Base-by-base conservation (phyloP, 1,284 basidiomycete species). In the Cryptococcus neoformans region DNA sequence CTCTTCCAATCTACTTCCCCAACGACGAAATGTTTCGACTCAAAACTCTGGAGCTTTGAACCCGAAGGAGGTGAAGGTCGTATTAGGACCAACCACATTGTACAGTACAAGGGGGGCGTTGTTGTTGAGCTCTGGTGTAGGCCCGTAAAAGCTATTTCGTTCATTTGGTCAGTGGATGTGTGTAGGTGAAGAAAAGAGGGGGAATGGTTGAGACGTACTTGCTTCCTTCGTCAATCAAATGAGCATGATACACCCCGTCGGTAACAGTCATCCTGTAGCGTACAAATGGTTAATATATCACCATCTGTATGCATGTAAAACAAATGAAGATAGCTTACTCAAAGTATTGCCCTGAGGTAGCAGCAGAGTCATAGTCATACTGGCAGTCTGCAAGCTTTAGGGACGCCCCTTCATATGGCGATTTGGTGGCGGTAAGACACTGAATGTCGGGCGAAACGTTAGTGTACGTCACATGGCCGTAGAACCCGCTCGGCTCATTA, bases 361-460 rank as follows among this genome's bases (percentile, higher is more conserved):
- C 61, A 6, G 50, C 63, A 11, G 11, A 38, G 21, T 62, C 58
- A 44, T 58, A 62, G 39, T 62, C 60, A 40, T 62, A 64, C 44
- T 58, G 44, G 47, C 63, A 64, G 10, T 50, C 48, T 38, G 40
- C 45, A n/a, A 64, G 44, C 11, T 17, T 44, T 10, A 64, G 44
- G 6, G 45, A 28, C 0, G 58, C 50, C 10, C 54, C 54, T 42
- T 62, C 53, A 41, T 35, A 16, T n/a, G 41, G 51, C 37, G 10
- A 16, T 59, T 56, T 21, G 21, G 21, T 21, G 21, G 60, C 63
- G 4, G 51, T 49, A 7, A 64, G 48, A 50, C 63, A 64, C 28
- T 60, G 52, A 36, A 55, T 52, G 16, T 35, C 17, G n/a, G 47
- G 6, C 12, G 48, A 17, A 21, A 48, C 55, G 45, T 64, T 58